Evolutionary conservation across 352 stramenopile species (phyloP), one percentile per base, ranked within the genome.

Genomic region (Phytopythium chamaehyphon): DNA sequence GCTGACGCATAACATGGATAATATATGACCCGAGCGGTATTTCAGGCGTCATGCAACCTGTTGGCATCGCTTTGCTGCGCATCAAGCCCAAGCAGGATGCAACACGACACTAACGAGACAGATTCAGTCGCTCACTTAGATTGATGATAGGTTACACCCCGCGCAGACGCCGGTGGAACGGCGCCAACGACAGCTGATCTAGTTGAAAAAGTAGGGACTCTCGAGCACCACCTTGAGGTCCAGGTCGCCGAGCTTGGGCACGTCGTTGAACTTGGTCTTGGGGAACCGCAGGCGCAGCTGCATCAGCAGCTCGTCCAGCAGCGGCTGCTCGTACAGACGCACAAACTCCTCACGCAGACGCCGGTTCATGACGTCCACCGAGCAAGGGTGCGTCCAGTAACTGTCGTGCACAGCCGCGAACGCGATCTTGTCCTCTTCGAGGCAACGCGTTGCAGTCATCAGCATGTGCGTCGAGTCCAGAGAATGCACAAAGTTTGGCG

Each of bases 391-490:
- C 31, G 96, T 99, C 97, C 97, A 99, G 74, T 99, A 99, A 56
- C 83, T 98, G 64, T 99, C 97, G 71, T 99, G 97, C 39, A 99
- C 97, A 23, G 97, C 96, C 5, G 97, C 95, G 68, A 99, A 99
- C 31, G 83, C 71, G 50, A 94, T 89, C 47, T 94, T 76, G 52
- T 99, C 83, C 6, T 90, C 79, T 37, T 88, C 79, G 2, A 93
- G 62, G 75, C 98, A 99, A 54, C 96, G 91, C 12, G 95, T 69
- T 11, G 95, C 92, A 31, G 98, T 99, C 80, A 99, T 84, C 49
- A 99, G 82, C 97, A 99, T 99, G 76, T 99, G 97, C 14, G 96
- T 99, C 38, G 96, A 98, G 68, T 99, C 98, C 16, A 99, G 74
- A 11, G 96, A 99, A 72, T 99, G 97, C 15, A 99, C 94, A 69